Percentiles rank a stretch among this genome's conserved stretches.
phyloP scores from a whole-genome alignment of 805 yeast species.

The Scheffersomyces ergatensis region DNA sequence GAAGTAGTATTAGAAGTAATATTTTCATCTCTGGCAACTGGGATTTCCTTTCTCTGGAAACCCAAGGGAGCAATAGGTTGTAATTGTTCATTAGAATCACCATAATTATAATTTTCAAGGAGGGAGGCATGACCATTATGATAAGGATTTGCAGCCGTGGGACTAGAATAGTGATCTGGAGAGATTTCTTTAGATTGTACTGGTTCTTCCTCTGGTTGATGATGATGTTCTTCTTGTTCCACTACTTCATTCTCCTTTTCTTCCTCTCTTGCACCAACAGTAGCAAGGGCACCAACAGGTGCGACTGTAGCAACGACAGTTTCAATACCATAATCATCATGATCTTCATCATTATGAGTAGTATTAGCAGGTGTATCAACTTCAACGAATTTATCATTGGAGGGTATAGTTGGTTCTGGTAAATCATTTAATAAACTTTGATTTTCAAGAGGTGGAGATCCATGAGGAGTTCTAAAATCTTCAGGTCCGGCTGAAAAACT shows the following conservation, averaged over 20 bases:
- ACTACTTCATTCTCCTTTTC: too few species aligned
- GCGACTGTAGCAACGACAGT: conserved; percentile 18
- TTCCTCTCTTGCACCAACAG: conserved; percentile 1
- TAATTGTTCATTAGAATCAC: conserved; percentile 13
- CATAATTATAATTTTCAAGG: conserved; percentile 30
- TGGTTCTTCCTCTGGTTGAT: too few species aligned
- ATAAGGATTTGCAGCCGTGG: conserved; percentile 1
- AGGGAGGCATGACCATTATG: conserved; percentile 11
- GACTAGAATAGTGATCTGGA: background rate
- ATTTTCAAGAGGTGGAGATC: conserved; percentile 21
- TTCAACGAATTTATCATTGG: conserved; percentile 25
- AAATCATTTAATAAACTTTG: background rate
- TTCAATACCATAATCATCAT: conserved; percentile 17
- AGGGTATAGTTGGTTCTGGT: background rate
- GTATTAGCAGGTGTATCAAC: conserved; percentile 26
- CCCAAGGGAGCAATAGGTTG: background rate
- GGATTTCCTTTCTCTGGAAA: background rate
- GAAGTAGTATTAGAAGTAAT: background rate
- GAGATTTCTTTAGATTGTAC: too few species aligned
- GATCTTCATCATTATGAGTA: conserved; percentile 15
- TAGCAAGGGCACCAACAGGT: background rate
- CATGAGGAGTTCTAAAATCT: conserved; percentile 27
- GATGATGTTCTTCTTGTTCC: background rate
- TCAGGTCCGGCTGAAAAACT: conserved; percentile 36
- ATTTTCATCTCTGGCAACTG: background rate